Evolutionary conservation across 2,329 filamentous ascomycete species (phyloP).

Genomic region (Zarea fungicola): DNA sequence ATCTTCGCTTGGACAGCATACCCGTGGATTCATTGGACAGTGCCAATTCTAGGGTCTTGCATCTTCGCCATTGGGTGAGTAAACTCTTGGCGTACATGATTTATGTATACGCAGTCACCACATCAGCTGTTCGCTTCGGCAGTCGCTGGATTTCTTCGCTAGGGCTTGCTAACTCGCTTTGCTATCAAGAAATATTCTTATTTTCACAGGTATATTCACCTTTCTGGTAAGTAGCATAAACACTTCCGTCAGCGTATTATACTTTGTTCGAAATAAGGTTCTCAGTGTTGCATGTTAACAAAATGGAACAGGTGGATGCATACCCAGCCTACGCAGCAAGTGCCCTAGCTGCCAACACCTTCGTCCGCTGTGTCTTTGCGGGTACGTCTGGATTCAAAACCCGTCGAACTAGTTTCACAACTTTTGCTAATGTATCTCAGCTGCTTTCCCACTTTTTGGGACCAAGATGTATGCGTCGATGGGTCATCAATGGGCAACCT

Average conservation of each 20-base stretch:
- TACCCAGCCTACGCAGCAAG: conserved; percentile 42
- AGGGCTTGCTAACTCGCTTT: too few relatives aligned
- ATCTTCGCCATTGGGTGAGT: conserved; percentile 45
- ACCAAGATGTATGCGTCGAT: conserved; percentile 38
- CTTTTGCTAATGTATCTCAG: too few relatives aligned
- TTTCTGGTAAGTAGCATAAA: conserved; percentile 43
- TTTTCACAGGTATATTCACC: conserved; percentile 37
- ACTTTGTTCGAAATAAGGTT: too few relatives aligned
- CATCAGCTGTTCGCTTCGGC: too few relatives aligned
- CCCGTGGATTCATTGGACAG: conserved; percentile 51
- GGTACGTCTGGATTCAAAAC: too few relatives aligned
- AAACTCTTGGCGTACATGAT: too few relatives aligned
- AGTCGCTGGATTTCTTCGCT: too few relatives aligned
- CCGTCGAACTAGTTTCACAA: too few relatives aligned
- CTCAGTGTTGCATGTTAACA: too few relatives aligned
- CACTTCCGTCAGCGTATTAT: too few relatives aligned
- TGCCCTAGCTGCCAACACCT: conserved; percentile 57
- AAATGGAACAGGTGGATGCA: too few relatives aligned
- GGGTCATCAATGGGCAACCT: conserved; percentile 47
- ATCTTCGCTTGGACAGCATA: conserved; percentile 56
- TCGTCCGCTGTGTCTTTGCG: conserved; percentile 56
- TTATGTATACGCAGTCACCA: too few relatives aligned
- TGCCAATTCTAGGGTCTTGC: conserved; percentile 45
- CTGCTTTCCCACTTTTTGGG: conserved; percentile 57
- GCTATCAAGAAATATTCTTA: conserved; percentile 35